Base-by-base conservation (phyloP, 2,329 filamentous ascomycete genomes). In the Endoconidiophora laricicola region DNA sequence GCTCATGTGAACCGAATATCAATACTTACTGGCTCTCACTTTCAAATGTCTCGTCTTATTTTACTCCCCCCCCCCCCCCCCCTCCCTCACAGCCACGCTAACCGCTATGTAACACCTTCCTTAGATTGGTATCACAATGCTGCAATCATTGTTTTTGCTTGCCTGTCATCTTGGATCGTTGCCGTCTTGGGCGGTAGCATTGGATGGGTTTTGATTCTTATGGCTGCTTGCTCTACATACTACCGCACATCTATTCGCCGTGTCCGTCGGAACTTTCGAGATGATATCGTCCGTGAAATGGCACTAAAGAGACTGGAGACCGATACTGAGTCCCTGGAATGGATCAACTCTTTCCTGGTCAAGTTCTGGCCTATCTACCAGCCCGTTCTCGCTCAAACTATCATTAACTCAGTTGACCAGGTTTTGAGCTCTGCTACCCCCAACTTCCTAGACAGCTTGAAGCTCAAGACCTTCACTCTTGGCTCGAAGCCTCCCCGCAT, bases 311-410 rank as follows among this genome's bases (percentile, higher is more conserved):
- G 76, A 59, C 70, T 98, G 49, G 91, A 96, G 58, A 91, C 80
- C 6, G 91, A 98, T 58, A 79, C 79, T 23, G 91, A 98, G 66
- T 91, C 84, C 51, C 71, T 98, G 45, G 91, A 98, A 65, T 98
- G 91, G 91, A 96, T 98, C 65, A 98, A 98, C 71, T 94, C 86
- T 58, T 98, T 98, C 68, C 64, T 98, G 58, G 79, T 93, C 67
- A 98, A 98, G 64, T 98, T 98, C 69, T 98, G 91, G 91, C 91
- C 91, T 55, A 98, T 98, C 60, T 96, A 94, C 63, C 86, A 91
- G 50, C 91, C 91, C 1, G 86, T 96, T 7, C 76, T 98, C 10
- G 90, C 87, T 54, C 79, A 91, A 57, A 93, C 86, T 20, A 83
- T 98, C 59, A 84, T 96, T 65, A 86, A 81, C 63, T 87, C 88